Percentiles rank a stretch among this genome's conserved stretches.
Evolutionary conservation across 2,329 filamentous ascomycete species (phyloP).

Genomic region (Fusarium euwallaceae): DNA sequence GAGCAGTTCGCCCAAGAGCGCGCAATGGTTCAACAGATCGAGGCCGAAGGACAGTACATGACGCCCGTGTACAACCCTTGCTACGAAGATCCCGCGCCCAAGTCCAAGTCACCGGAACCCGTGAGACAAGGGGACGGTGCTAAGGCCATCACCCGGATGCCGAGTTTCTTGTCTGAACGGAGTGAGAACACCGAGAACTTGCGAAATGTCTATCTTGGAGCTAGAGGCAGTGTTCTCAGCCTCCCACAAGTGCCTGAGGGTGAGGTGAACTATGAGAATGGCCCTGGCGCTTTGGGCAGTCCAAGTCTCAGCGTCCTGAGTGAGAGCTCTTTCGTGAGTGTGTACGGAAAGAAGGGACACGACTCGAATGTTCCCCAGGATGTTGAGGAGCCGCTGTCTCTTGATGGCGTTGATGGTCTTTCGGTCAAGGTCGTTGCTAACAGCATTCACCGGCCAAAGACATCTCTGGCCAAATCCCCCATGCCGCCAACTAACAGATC

Average conservation of each 20-base stretch:
- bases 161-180: slow-evolving; percentile 73
- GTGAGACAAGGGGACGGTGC: slow-evolving; percentile 48
- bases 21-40: slow-evolving; percentile 65
- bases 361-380: slow-evolving; percentile 43
- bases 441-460: slow-evolving; percentile 39
- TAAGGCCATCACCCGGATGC: slow-evolving; percentile 67
- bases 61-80: slow-evolving; percentile 49
- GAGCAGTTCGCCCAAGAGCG: slow-evolving; percentile 67
- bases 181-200: slow-evolving; percentile 72
- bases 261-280: slow-evolving; percentile 41
- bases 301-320: slow-evolving; percentile 74
- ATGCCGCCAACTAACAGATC: slow-evolving; percentile 18
- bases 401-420: slow-evolving; percentile 45
- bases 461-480: slow-evolving; percentile 34
- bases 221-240: slow-evolving; percentile 62
- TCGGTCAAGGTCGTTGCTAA: slow-evolving; percentile 23
- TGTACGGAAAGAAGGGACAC: slow-evolving; percentile 66
- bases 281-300: slow-evolving; percentile 57
- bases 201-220: slow-evolving; percentile 69
- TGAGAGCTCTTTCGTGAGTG: slow-evolving; percentile 75
- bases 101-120: slow-evolving; percentile 32
- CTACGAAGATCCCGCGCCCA: slow-evolving; percentile 40
- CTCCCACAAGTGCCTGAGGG: slow-evolving; percentile 62
- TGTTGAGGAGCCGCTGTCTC: slow-evolving; percentile 49
- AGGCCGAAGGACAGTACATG: slow-evolving; percentile 55